Evolutionary conservation across 2,329 filamentous ascomycete species (phyloP).

Genomic region (Remersonia thermophila): DNA sequence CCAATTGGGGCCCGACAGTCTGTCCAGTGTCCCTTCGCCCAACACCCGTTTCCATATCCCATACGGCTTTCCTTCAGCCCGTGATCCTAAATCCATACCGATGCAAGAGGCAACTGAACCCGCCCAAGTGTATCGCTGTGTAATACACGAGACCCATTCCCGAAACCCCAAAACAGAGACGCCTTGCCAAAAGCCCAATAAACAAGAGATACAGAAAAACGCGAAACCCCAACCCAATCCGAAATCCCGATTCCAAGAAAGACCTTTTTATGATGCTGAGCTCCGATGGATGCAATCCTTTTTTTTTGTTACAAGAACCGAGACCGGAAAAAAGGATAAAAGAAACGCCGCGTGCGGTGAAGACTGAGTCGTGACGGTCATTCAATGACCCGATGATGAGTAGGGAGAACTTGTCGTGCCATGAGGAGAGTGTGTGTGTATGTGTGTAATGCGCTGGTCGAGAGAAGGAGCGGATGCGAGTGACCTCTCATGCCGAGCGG

Average conservation of each 20-base stretch:
- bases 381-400: conserved; percentile 11
- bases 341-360: background rate
- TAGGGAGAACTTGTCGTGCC: conserved; percentile 9
- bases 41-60: no score
- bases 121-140: conserved; percentile 4
- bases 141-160: conserved; percentile 6
- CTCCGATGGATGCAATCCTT: conserved; percentile 18
- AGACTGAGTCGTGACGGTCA: conserved; percentile 15
- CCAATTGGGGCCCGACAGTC: background rate
- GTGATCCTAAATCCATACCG: no score
- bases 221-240: conserved; percentile 2
- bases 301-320: conserved; percentile 19
- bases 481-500: conserved; percentile 29
- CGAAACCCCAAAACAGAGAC: background rate
- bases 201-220: conserved; percentile 5
- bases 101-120: no score
- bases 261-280: conserved; percentile 21
- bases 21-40: no score
- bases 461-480: conserved; percentile 9
- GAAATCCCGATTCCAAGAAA: conserved; percentile 9
- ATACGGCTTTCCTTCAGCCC: no score
- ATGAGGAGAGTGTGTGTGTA: no score
- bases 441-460: conserved; percentile 7
- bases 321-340: conserved; percentile 14
- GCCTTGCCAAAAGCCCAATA: conserved; percentile 2